Percentiles rank a stretch among this genome's conserved stretches.
Evolutionary conservation across 176 grass and related monocot species (phyloP).

Genomic region (Ananas comosus): DNA sequence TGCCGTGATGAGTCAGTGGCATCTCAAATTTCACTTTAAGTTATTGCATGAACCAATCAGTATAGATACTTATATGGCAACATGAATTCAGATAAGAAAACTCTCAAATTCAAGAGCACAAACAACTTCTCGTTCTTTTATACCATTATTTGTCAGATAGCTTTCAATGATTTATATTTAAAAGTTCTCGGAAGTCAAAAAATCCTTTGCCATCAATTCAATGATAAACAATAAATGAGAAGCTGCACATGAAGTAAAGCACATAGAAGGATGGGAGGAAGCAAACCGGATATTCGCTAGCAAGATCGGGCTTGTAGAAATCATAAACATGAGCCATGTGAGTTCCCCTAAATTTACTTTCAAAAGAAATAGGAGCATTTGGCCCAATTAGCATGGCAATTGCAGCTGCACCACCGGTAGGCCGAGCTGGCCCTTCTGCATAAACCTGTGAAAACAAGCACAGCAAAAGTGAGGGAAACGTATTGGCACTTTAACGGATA

Average conservation of each 20-base stretch:
- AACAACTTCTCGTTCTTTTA: neutral
- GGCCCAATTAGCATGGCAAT: slow-evolving; percentile 96
- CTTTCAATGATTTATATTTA: neutral
- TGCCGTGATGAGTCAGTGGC: neutral
- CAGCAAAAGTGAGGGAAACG: neutral
- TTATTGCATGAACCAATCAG: neutral
- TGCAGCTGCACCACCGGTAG: slow-evolving; percentile 83
- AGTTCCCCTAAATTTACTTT: slow-evolving; percentile 86
- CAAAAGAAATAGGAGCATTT: slow-evolving; percentile 87
- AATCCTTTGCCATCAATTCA: neutral
- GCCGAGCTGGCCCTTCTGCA: slow-evolving; percentile 82
- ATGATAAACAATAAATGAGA: neutral
- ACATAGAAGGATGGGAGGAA: slow-evolving; percentile 16
- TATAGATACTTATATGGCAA: neutral
- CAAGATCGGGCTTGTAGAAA: slow-evolving; percentile 96
- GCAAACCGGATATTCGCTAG: slow-evolving; percentile 94
- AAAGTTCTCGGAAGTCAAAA: neutral
- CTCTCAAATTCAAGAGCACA: neutral
- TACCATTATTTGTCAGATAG: neutral
- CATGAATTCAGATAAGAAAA: neutral
- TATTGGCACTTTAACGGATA: too few species aligned
- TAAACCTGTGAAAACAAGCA: slow-evolving; percentile 60
- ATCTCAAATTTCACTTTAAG: neutral
- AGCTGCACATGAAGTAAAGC: slow-evolving; percentile 4
- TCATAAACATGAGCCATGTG: slow-evolving; percentile 95